Evolutionary conservation across 208 protist genomes (phyloP).

Genomic region (Phytomonas francai): DNA sequence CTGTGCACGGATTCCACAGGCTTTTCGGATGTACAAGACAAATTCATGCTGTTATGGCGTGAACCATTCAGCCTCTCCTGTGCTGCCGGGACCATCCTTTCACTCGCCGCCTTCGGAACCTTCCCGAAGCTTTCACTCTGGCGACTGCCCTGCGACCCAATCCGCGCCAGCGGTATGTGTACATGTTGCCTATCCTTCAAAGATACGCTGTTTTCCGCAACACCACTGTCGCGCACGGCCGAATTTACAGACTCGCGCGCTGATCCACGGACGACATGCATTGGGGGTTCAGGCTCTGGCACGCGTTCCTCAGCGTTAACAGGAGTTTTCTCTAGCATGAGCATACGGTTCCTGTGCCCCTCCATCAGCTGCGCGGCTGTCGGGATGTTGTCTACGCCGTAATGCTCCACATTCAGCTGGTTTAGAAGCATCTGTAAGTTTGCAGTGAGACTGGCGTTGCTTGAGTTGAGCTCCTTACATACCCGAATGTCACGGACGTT

Average conservation of each 20-base stretch:
- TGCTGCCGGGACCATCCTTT: neutral
- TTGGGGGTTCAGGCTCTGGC: neutral
- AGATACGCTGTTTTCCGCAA: conserved; percentile 25
- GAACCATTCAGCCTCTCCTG: neutral
- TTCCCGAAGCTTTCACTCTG: neutral
- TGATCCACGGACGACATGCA: neutral
- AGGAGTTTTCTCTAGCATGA: conserved; percentile 19
- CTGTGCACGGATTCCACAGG: neutral
- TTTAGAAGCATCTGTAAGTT: conserved; percentile 57
- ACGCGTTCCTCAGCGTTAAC: neutral
- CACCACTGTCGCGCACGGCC: conserved; percentile 16
- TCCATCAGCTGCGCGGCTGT: conserved; percentile 48
- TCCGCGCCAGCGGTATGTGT: conserved; percentile 7
- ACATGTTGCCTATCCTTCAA: conserved; percentile 38
- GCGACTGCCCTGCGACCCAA: neutral
- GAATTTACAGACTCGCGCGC: conserved; percentile 4
- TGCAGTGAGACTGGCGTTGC: conserved; percentile 59
- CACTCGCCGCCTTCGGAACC: neutral
- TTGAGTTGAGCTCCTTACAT: conserved; percentile 54
- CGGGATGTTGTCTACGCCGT: conserved; percentile 52
- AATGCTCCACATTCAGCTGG: conserved; percentile 76
- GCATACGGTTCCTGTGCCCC: conserved; percentile 33
- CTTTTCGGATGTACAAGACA: neutral
- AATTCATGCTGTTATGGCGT: neutral
- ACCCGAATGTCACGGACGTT: conserved; percentile 54